Evolutionary conservation across 225 moss, liverwort and hornwort species (phyloP).

Genomic region (Bryoerythrophyllum caledonicum): DNA sequence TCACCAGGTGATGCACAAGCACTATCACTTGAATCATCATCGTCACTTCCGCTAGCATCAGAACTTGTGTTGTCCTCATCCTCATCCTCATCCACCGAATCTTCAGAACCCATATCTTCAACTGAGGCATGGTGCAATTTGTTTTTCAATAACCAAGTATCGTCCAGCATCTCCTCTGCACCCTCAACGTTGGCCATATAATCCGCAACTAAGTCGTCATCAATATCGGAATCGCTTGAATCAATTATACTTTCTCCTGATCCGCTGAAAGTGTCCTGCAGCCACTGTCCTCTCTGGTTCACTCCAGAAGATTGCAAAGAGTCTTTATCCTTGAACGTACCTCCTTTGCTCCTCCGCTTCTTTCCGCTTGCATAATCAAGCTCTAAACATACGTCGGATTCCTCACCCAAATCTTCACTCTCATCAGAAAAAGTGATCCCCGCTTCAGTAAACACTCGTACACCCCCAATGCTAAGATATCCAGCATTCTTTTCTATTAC

Average conservation of each 20-base stretch:
- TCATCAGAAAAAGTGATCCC: slow-evolving; percentile 38
- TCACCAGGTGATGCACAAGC: slow-evolving; percentile 39
- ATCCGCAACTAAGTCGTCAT: slow-evolving; percentile 75
- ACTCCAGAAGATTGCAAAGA: slow-evolving; percentile 30
- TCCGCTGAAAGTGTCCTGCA: slow-evolving; percentile 60
- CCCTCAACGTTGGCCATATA: slow-evolving; percentile 76
- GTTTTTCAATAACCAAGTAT: slow-evolving; percentile 52
- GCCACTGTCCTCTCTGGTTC: slow-evolving; percentile 43
- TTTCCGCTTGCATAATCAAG: slow-evolving; percentile 42
- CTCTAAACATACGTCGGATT: slow-evolving; percentile 26
- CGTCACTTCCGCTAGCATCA: slow-evolving; percentile 36
- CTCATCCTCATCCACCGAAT: slow-evolving; percentile 49
- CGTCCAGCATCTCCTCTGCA: slow-evolving; percentile 47
- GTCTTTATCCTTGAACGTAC: slow-evolving; percentile 24
- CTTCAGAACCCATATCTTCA: slow-evolving; percentile 62
- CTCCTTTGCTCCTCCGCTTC: slow-evolving; percentile 32
- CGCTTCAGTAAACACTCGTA: slow-evolving; percentile 63
- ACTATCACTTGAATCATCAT: slow-evolving; percentile 44
- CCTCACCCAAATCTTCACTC: slow-evolving; percentile 52
- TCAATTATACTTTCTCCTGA: slow-evolving; percentile 55
- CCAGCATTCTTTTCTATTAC: slow-evolving; percentile 43
- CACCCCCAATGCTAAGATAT: slow-evolving; percentile 72
- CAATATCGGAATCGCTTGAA: slow-evolving; percentile 66
- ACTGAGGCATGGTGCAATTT: slow-evolving; percentile 54
- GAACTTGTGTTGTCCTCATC: slow-evolving; percentile 29